phyloP scores from a whole-genome alignment of 768 basidiomycete genomes.

The Lentinula sp. region DNA sequence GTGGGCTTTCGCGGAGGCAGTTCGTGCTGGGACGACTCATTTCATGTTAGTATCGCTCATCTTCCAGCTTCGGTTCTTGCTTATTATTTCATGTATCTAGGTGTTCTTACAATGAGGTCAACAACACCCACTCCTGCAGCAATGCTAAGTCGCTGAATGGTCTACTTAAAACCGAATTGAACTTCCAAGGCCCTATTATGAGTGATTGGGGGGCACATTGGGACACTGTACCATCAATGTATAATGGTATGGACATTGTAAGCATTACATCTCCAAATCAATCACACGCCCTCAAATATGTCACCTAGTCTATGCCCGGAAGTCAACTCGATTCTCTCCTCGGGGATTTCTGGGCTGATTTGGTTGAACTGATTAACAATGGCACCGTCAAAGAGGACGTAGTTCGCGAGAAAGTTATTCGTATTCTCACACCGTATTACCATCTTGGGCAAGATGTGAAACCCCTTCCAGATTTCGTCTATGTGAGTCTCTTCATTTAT shows the following conservation, averaged over 20 bases:
- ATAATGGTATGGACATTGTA: conserved; percentile 13
- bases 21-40: conserved; percentile 25
- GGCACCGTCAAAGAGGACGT: conserved; percentile 39
- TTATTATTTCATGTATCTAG: neutral
- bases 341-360: conserved; percentile 16
- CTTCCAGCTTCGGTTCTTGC: conserved; percentile 8
- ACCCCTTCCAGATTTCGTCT: neutral
- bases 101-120: conserved; percentile 25
- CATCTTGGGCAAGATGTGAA: conserved; percentile 13
- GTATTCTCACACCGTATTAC: conserved; percentile 43
- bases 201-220: conserved; percentile 38
- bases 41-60: conserved; percentile 20
- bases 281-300: neutral
- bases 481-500: neutral
- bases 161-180: conserved; percentile 41
- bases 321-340: neutral
- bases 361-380: conserved; percentile 35
- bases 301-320: conserved; percentile 4
- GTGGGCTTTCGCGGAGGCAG: conserved; percentile 20
- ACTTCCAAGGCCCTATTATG: conserved; percentile 33
- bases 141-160: conserved; percentile 35
- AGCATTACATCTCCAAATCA: neutral
- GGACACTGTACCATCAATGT: conserved; percentile 3
- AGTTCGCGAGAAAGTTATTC: conserved; percentile 52
- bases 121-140: conserved; percentile 41